Percentiles rank a stretch among this genome's conserved stretches.
phyloP scores from a whole-genome alignment of 768 basidiomycete genomes.

The Galerina marginata region DNA sequence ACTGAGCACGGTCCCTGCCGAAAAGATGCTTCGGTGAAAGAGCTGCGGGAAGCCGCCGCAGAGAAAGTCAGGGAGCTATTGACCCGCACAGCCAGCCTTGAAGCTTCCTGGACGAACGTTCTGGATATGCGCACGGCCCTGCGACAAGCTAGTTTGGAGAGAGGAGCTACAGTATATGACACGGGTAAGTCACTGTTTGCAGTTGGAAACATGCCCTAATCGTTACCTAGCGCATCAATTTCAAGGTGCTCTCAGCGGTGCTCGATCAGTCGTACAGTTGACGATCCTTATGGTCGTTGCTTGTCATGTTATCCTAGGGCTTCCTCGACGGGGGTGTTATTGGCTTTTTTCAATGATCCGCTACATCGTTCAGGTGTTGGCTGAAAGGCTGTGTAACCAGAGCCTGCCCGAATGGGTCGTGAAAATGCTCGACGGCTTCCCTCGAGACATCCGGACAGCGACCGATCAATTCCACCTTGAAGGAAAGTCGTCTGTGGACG shows the following conservation, averaged over 20 bases:
- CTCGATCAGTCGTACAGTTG: not conserved
- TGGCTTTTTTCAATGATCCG: slow-evolving; percentile 5
- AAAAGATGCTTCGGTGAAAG: not conserved
- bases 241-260: not conserved
- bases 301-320: slow-evolving; percentile 11
- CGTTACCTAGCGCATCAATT: not conserved
- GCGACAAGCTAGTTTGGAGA: not conserved
- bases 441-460: slow-evolving; percentile 9
- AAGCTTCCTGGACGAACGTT: not conserved
- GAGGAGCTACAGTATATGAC: not conserved
- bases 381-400: too few species aligned
- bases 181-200: not conserved
- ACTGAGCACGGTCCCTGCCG: not conserved
- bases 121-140: not conserved
- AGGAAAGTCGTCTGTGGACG: not conserved
- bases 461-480: slow-evolving; percentile 6
- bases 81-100: not conserved
- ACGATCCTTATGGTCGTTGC: slow-evolving; percentile 10
- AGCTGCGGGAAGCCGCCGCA: not conserved
- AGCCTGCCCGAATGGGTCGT: not conserved
- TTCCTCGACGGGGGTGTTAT: slow-evolving; percentile 9
- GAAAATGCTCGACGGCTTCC: not conserved
- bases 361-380: not conserved
- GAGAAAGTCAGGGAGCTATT: not conserved
- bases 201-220: not conserved